phyloP scores from a whole-genome alignment of 2,329 filamentous ascomycete genomes.

The Lecanicillium sp. region DNA sequence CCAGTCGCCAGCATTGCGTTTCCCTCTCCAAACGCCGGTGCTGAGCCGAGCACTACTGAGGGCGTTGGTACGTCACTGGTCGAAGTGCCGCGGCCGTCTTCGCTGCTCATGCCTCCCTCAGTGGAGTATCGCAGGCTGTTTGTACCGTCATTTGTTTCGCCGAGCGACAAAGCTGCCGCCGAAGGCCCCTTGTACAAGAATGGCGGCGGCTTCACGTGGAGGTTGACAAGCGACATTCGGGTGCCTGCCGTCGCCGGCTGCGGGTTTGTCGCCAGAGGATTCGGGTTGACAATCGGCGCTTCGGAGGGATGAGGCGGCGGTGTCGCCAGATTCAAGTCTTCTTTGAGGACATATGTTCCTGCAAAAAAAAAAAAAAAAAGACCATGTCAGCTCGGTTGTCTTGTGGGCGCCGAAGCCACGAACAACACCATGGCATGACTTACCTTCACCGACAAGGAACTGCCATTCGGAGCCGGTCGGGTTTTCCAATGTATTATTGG shows the following conservation, averaged over 20 bases:
- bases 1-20: constrained; percentile 63
- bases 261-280: constrained; percentile 79
- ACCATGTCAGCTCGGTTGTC: constrained; percentile 12
- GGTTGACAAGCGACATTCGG: constrained; percentile 67
- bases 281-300: constrained; percentile 76
- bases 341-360: constrained; percentile 86
- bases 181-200: constrained; percentile 47
- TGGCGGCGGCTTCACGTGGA: constrained; percentile 53
- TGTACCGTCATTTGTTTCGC: constrained; percentile 44
- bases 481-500: constrained; percentile 78
- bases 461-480: constrained; percentile 79
- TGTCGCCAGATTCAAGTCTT: constrained; percentile 86
- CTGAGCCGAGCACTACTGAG: constrained; percentile 32
- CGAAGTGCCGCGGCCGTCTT: constrained; percentile 45
- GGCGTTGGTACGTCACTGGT: constrained; percentile 39
- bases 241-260: constrained; percentile 79
- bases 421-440: not conserved
- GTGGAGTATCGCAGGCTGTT: constrained; percentile 52
- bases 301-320: constrained; percentile 95
- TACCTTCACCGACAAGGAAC: constrained; percentile 89
- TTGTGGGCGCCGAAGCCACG: too few relatives aligned
- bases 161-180: constrained; percentile 38
- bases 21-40: constrained; percentile 75
- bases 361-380: constrained; percentile 1
- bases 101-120: constrained; percentile 50